phyloP scores from a whole-genome alignment of 495 filamentous ascomycete genomes.

The Glutinoglossum americanum region DNA sequence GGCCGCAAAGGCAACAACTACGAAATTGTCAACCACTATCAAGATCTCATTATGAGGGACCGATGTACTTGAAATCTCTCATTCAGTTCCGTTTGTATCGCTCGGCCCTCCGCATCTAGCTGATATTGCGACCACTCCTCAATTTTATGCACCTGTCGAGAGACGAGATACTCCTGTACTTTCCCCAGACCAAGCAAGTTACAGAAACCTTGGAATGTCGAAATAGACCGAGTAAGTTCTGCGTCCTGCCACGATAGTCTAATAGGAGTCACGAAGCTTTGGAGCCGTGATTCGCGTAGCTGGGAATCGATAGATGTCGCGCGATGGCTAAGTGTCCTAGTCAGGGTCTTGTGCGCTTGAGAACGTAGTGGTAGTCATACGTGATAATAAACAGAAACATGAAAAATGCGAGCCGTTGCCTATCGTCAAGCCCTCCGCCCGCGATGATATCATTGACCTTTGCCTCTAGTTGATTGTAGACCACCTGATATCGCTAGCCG shows the following conservation, averaged over 20 bases:
- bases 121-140: constrained; percentile 60
- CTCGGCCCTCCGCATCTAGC: constrained; percentile 59
- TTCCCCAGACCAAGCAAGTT: constrained; percentile 54
- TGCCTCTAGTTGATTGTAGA: constrained; percentile 67
- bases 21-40: constrained; percentile 4
- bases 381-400: constrained; percentile 82
- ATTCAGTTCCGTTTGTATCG: constrained; percentile 53
- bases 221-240: constrained; percentile 40
- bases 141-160: constrained; percentile 49
- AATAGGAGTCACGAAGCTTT: constrained; percentile 56
- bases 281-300: constrained; percentile 38
- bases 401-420: constrained; percentile 37
- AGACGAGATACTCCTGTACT: constrained; percentile 57
- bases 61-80: constrained; percentile 42
- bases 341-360: background rate
- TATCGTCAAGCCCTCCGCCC: constrained; percentile 51
- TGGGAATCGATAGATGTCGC: constrained; percentile 48
- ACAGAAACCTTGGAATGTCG: constrained; percentile 63
- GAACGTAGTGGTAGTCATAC: constrained; percentile 20
- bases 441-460: constrained; percentile 66
- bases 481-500: constrained; percentile 25
- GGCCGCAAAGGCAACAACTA: constrained; percentile 57
- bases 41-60: background rate
- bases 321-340: constrained; percentile 39
- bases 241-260: constrained; percentile 60